A percentile compares a stretch with the other conserved stretches of the same genome.
Conservation (phyloP, 768 basidiomycete species). For the Porpolomopsis calyptriformis region DNA sequence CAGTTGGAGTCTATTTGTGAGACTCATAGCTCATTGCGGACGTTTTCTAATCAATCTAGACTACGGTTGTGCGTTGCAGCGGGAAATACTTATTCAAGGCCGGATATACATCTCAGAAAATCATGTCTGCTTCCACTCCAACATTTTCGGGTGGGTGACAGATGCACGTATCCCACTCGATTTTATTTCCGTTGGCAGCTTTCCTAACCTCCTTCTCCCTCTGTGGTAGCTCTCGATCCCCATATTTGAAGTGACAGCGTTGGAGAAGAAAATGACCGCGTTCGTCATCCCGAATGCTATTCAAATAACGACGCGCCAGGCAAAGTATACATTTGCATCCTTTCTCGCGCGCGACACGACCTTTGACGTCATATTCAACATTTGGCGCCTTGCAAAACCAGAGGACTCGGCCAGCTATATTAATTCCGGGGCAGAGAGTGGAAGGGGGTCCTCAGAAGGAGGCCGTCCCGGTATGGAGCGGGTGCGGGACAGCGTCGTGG, state of each 20-base stretch:
- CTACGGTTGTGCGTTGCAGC: constrained; percentile 93
- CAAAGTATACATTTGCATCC: constrained; percentile 90
- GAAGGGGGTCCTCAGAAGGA: constrained; percentile 27
- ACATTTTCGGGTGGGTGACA: constrained; percentile 98
- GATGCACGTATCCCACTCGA: constrained; percentile 52
- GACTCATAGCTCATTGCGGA: constrained; percentile 3
- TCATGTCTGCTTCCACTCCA: constrained; percentile 98
- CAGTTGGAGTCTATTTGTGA: constrained; percentile 18
- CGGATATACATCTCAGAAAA: constrained; percentile 96
- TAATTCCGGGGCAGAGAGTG: constrained; percentile 18
- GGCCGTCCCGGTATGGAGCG: constrained; percentile 11
- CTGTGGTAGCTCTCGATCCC: constrained; percentile 65
- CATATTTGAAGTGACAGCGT: constrained; percentile 71
- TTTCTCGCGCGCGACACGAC: constrained; percentile 95
- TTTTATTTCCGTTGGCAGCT: constrained; percentile 3
- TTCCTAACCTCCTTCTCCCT: not conserved
- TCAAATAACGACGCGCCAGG: constrained; percentile 70
- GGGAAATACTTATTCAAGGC: constrained; percentile 95
- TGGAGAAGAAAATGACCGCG: constrained; percentile 97
- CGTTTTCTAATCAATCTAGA: constrained; percentile 46
- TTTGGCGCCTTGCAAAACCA: constrained; percentile 87
- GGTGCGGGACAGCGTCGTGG: constrained; percentile 13
- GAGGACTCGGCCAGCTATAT: constrained; percentile 34
- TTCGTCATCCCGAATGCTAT: constrained; percentile 97
- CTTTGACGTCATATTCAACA: constrained; percentile 90